Base-by-base conservation (phyloP, 129 eudicot species). In the Flaveria linearis region DNA sequence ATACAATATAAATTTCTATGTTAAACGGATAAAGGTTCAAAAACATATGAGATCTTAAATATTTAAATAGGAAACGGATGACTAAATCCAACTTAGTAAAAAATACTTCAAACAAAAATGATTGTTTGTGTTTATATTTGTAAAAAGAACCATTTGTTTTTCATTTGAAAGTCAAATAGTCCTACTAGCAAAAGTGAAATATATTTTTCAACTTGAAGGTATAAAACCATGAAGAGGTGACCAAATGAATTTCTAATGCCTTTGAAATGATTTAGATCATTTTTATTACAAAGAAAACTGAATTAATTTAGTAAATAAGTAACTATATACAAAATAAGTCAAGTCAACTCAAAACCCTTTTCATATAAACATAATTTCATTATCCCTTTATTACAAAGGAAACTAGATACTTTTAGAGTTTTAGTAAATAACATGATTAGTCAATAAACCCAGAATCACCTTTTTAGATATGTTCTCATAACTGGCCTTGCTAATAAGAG, bases 401-500 rank as follows among this genome's bases (percentile, higher is more conserved):
- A 13, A 4, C 11, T 61, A 41, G 55, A 73, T 23, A 9, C 17
- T 39, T 56, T 51, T 6, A 15, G 57, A 9, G 11, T 39, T 56
- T 51, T 6, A 15, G 57, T 4, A 15, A 51, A 51, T 51, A 51
- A 51, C 4, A 16, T 52, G 22, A 52, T 52, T 52, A 52, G 9
- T 52, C 22, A 52, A 13, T 9, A 52, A 47, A 26, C 30, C 7
- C 18, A 39, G 17, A 43, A 76, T 75, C 47, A 84, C 94, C 88
- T 88, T 88, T 75, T 88, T 88, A 43, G 90, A 85, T 55, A 88
- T 72, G 64, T 86, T 88, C 51, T 88, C 94, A 74, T 82, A 88
- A 82, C 90, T 88, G 76, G 94, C 90, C 82, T 82, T 88, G 88
- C 90, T 86, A 68, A 88, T 88, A 33, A 88, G 87, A 61, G 94